Percentiles rank a stretch among this genome's conserved stretches.
These are phyloP conservation scores for Pythium sp. DNA, from an alignment of 352 stramenopile species.

Conservation along the genomic window DNA sequence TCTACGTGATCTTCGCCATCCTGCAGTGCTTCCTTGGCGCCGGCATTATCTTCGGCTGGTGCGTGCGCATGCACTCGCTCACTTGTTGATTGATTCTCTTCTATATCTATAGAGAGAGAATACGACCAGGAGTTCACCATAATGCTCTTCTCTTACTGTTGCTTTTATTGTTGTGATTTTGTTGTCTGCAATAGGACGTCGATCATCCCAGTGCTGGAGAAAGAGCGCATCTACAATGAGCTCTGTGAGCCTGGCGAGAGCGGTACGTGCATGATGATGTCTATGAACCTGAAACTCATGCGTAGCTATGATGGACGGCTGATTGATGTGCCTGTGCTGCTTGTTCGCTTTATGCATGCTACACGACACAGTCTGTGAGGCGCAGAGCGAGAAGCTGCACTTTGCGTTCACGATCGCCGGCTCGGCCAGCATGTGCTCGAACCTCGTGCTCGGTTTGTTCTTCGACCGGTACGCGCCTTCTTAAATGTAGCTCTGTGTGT, in stretches of 20 bases:
- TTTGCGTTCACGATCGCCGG: constrained; percentile 61
- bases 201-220: constrained; percentile 54
- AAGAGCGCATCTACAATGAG: constrained; percentile 56
- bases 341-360: neutral
- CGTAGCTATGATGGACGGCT: neutral
- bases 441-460: constrained; percentile 55
- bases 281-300: neutral
- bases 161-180: constrained; percentile 10
- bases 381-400: constrained; percentile 54
- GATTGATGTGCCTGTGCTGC: neutral
- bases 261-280: constrained; percentile 23
- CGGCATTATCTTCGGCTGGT: constrained; percentile 66
- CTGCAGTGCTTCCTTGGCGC: constrained; percentile 61
- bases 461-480: constrained; percentile 35
- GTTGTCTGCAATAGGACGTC: constrained; percentile 37
- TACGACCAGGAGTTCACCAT: neutral
- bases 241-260: constrained; percentile 35
- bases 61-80: neutral
- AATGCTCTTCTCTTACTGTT: neutral
- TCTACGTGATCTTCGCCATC: constrained; percentile 53
- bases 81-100: neutral
- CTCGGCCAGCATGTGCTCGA: constrained; percentile 61
- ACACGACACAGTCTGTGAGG: constrained; percentile 32
- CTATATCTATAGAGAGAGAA: neutral
- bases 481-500: neutral